Evolutionary conservation across 179 eudicot genomes (phyloP).

Genomic region (Carnegiea gigantea): DNA sequence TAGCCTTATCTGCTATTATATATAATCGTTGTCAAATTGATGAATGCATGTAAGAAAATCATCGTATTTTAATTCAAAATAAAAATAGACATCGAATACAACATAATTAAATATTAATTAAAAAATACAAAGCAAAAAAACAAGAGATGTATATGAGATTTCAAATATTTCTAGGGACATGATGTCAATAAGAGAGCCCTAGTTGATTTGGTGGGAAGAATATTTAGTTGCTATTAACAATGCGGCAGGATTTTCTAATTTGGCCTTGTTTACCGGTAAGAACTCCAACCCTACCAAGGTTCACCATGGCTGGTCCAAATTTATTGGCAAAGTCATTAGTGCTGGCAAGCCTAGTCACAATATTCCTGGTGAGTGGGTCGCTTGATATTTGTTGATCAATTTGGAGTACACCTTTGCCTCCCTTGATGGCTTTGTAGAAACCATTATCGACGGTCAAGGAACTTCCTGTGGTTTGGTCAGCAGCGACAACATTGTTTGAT

Average conservation of each 20-base stretch:
- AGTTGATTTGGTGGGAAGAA: background rate
- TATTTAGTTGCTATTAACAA: background rate
- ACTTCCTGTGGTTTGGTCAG: constrained; percentile 45
- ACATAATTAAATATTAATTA: too few relatives aligned
- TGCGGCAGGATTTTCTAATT: constrained; percentile 25
- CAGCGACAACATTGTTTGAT: constrained; percentile 30
- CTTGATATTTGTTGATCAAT: constrained; percentile 30
- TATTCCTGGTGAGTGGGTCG: constrained; percentile 23
- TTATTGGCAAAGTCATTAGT: constrained; percentile 7
- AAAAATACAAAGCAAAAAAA: too few relatives aligned
- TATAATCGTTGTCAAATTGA: too few relatives aligned
- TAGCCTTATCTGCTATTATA: too few relatives aligned
- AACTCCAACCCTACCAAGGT: constrained; percentile 31
- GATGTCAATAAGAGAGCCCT: too few relatives aligned
- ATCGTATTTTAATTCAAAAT: too few relatives aligned
- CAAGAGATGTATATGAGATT: too few relatives aligned
- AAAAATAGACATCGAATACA: too few relatives aligned
- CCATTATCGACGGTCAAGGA: constrained; percentile 37
- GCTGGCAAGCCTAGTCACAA: constrained; percentile 26
- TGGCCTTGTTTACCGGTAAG: constrained; percentile 33
- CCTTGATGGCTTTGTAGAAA: constrained; percentile 26
- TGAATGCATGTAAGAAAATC: too few relatives aligned
- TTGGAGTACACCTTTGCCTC: constrained; percentile 24
- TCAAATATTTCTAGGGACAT: too few relatives aligned
- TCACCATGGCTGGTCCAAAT: constrained; percentile 31